phyloP scores from a whole-genome alignment of 1,284 basidiomycete species.

The Ustilago xerochloae region DNA sequence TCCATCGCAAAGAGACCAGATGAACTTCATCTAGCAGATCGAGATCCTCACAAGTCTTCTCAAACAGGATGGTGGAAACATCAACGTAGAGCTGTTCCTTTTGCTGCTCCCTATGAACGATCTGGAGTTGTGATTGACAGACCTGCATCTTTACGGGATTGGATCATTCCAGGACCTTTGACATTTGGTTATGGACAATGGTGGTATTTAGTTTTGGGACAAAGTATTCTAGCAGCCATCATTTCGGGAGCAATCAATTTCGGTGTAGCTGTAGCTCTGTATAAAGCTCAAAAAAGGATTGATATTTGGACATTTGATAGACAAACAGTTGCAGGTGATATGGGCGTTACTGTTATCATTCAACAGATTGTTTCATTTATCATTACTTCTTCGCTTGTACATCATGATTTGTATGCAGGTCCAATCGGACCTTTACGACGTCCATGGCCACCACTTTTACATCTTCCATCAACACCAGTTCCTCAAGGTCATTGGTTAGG shows the following conservation, averaged over 20 bases:
- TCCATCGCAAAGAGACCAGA: conserved; percentile 43
- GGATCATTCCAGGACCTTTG: conserved; percentile 40
- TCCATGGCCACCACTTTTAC: conserved; percentile 64
- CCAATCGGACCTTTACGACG: conserved; percentile 44
- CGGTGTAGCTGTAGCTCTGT: conserved; percentile 59
- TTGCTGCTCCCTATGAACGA: conserved; percentile 42
- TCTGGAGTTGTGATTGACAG: conserved; percentile 47
- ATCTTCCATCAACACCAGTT: conserved; percentile 49
- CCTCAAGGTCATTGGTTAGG: conserved; percentile 54
- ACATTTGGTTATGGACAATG: conserved; percentile 42
- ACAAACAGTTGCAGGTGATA: conserved; percentile 63
- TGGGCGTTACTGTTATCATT: conserved; percentile 65
- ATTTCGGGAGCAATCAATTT: conserved; percentile 64
- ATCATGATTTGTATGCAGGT: conserved; percentile 56
- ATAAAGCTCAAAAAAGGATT: conserved; percentile 40
- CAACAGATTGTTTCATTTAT: conserved; percentile 63
- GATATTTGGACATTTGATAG: conserved; percentile 57
- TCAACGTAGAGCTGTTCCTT: conserved; percentile 27
- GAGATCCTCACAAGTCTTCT: conserved; percentile 31
- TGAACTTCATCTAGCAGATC: conserved; percentile 25
- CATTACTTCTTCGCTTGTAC: conserved; percentile 58
- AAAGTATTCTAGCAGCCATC: conserved; percentile 37
- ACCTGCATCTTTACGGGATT: conserved; percentile 34
- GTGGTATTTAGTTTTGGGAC: conserved; percentile 43
- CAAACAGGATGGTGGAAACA: conserved; percentile 4